A percentile compares a stretch with the other conserved stretches of the same genome.
Conservation (phyloP, 2,329 filamentous ascomycete genomes). For the Pyricularia pennisetigena region DNA sequence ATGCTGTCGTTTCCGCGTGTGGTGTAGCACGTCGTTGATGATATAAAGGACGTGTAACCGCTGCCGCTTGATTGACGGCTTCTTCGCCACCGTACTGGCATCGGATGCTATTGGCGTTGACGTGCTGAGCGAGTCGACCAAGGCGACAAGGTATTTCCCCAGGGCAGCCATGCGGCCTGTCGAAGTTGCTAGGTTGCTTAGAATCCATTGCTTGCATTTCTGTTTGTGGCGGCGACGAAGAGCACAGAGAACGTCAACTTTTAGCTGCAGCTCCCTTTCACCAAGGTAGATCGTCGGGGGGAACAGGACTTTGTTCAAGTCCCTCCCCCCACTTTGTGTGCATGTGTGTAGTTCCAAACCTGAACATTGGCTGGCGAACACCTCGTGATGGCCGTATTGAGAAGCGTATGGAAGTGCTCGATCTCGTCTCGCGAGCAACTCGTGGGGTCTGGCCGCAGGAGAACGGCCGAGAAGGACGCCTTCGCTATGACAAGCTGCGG, state of each 20-base stretch:
- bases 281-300: slow-evolving; percentile 9
- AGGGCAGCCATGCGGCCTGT: slow-evolving; percentile 54
- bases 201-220: slow-evolving; percentile 83
- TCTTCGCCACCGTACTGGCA: slow-evolving; percentile 15
- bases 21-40: slow-evolving; percentile 68
- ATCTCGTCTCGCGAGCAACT: slow-evolving; percentile 61
- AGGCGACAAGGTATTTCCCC: slow-evolving; percentile 64
- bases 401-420: slow-evolving; percentile 54
- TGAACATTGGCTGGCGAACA: slow-evolving; percentile 78
- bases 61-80: slow-evolving; percentile 53
- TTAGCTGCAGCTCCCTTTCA: slow-evolving; percentile 21
- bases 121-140: slow-evolving; percentile 48
- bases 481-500: slow-evolving; percentile 70
- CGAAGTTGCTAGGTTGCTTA: slow-evolving; percentile 62
- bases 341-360: slow-evolving; percentile 54
- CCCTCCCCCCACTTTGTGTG: slow-evolving; percentile 6
- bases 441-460: slow-evolving; percentile 65
- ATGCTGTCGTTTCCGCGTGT: slow-evolving; percentile 44
- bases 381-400: slow-evolving; percentile 55
- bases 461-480: slow-evolving; percentile 63
- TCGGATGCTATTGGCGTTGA: slow-evolving; percentile 15
- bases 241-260: slow-evolving; percentile 18
- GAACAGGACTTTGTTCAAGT: slow-evolving; percentile 8
- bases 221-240: slow-evolving; percentile 32
- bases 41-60: slow-evolving; percentile 70